Evolutionary conservation across 441 rosid species (phyloP), one percentile per base, ranked within the genome.

Genomic region (Pelargonium citronellum): DNA sequence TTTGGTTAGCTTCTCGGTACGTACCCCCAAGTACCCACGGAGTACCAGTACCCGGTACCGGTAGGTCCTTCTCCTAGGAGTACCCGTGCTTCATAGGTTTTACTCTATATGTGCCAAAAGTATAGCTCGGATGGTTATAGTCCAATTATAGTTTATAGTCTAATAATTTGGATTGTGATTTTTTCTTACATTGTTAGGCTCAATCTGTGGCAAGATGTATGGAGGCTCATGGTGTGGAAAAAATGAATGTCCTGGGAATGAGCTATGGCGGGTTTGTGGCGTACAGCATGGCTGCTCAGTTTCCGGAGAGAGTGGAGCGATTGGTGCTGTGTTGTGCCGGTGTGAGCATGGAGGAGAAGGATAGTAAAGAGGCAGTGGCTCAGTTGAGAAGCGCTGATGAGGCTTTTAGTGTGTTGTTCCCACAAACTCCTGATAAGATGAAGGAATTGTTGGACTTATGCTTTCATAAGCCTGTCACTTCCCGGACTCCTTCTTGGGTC

Each of bases 231-330:
- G 83, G 87, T 11, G 85, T 83, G 11, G 24, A 57, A 65, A 79
- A 73, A 15, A 72, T 85, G 83, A 74, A 74, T 16, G 73, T 91
- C 13, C 83, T 83, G 41, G 96, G 96, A 70, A 63, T 91, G 43
- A 89, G 96, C 63, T 91, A 91, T 70, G 96, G 91, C 12, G 95
- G 92, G 0, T 86, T 91, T 61, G 95, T 91, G 62, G 91, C 81
- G 3, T 89, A 91, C 71, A 80, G 91, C 6, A 66, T 91, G 83
- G 92, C 92, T 34, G 91, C 83, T 46, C 91, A 86, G 88, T 85
- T 77, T 19, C 82, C 80, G 49, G 90, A 84, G 77, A 83, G 84
- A 64, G 68, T 87, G 47, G 84, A 84, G 66, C 80, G 79, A 13
- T 61, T 87, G 69, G 85, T 85, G 75, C 75, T 91, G 53, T 79